phyloP scores from a whole-genome alignment of 2,329 filamentous ascomycete genomes.

The Exophiala alcalophila region DNA sequence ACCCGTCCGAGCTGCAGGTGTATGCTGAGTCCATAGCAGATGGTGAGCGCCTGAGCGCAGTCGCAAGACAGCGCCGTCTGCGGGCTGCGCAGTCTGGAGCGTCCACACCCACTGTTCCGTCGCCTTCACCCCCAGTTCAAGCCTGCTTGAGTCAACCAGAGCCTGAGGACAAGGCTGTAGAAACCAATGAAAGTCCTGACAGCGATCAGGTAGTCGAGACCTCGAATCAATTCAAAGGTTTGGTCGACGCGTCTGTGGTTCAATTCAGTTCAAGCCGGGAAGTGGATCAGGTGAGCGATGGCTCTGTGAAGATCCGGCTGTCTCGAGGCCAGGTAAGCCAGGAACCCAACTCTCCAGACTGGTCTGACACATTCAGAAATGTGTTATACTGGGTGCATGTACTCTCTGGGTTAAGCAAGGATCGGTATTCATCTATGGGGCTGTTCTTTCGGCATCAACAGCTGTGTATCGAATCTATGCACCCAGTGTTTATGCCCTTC shows the following conservation, averaged over 20 bases:
- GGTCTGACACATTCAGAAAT: conserved; percentile 36
- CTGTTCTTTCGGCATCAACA: conserved; percentile 51
- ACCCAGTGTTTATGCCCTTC: conserved; percentile 56
- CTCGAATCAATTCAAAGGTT: conserved; percentile 24
- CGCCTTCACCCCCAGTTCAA: conserved; percentile 2
- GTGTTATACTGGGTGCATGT: conserved; percentile 52
- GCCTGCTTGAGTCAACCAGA: background rate
- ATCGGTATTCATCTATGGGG: conserved; percentile 56
- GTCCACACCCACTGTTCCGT: conserved; percentile 2
- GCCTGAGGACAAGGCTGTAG: background rate
- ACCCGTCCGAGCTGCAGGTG: too few relatives aligned
- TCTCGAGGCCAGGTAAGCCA: conserved; percentile 24
- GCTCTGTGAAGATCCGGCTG: conserved; percentile 24
- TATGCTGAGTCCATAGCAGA: conserved; percentile 10
- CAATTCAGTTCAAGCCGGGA: conserved; percentile 24
- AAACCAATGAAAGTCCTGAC: background rate
- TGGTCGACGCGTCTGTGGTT: conserved; percentile 24
- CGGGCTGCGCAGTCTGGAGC: conserved; percentile 14
- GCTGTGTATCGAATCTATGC: conserved; percentile 51
- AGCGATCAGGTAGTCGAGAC: background rate
- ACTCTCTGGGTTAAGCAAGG: conserved; percentile 57
- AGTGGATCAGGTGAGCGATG: conserved; percentile 20
- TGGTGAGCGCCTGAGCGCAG: conserved; percentile 23
- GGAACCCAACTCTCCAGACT: background rate
- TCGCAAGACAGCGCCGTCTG: conserved; percentile 21